Evolutionary conservation across 352 stramenopile genomes (phyloP).

Genomic region (Globisporangium paroecandrum): DNA sequence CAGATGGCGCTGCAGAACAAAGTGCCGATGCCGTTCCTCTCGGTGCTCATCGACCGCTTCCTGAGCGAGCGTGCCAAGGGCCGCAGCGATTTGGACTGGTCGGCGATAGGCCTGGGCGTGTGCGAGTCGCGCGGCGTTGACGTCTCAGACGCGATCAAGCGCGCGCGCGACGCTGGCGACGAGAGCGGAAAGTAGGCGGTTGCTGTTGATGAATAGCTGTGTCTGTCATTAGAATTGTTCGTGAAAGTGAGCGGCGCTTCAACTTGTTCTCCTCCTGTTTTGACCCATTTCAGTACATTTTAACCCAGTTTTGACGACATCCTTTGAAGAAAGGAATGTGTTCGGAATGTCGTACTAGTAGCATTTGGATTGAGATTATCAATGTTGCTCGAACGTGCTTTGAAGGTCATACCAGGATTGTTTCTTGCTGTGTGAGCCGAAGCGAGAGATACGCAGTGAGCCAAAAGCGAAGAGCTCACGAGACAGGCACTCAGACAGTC

Average conservation of each 20-base stretch:
- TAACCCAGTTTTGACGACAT: neutral
- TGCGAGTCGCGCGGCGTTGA: slow-evolving; percentile 61
- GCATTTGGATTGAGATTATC: neutral
- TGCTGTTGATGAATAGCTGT: neutral
- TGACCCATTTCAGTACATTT: neutral
- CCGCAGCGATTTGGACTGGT: slow-evolving; percentile 71
- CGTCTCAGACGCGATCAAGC: slow-evolving; percentile 35
- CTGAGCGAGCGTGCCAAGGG: slow-evolving; percentile 54
- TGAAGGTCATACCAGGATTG: neutral
- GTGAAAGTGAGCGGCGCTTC: neutral
- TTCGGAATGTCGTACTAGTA: neutral
- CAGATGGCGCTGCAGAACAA: slow-evolving; percentile 47
- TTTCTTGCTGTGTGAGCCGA: neutral
- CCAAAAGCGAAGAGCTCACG: neutral
- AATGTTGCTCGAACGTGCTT: neutral
- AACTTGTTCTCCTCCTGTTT: neutral
- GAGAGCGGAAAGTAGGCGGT: neutral
- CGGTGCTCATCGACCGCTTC: slow-evolving; percentile 70
- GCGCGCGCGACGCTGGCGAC: slow-evolving; percentile 19
- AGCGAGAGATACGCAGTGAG: neutral
- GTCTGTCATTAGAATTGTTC: neutral
- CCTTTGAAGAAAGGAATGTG: neutral
- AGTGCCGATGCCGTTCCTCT: slow-evolving; percentile 76
- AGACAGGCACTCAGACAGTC: neutral
- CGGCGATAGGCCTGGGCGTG: slow-evolving; percentile 57